Base-by-base conservation (phyloP, 306 rosid species). In the Vigna unguiculata region DNA sequence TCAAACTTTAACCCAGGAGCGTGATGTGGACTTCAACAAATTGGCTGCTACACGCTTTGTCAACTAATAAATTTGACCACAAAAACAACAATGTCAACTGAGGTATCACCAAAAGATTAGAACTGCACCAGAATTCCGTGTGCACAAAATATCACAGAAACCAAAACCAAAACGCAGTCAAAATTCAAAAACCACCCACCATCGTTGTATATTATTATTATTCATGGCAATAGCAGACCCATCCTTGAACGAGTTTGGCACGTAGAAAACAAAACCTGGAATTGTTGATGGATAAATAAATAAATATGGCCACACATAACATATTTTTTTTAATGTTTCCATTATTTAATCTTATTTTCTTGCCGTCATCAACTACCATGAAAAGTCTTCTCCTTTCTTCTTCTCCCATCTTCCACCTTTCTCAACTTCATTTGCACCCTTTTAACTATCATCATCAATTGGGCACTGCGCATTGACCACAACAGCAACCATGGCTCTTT, bases 401-500 rank as follows among this genome's bases (percentile, higher is more conserved):
- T 28, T 28, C 40, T 21, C 20, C 34, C 11, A 17, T 17, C 21
- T 20, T 53, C 41, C 13, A 38, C 17, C 43, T 52, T 52, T 24
- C n/a, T 9, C 49, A 25, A 57, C 19, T 60, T 11, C 21, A 17
- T 13, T 19, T n/a, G 7, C 66, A 51, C 6, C 60, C 61, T 32
- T 59, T 60, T 36, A 78, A 36, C 55, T 16, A 78, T 34, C 38
- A 78, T 34, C 38, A 1, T 17, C 71, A 22, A 32, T 78, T 21
- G 4, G 15, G 49, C 34, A 67, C 25, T 45, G 40, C 13, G 55
- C 34, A n/a, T 71, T 71, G 20, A 19, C n/a, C n/a, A n/a, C 47
- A 38, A 49, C 9, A 38, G 38, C 9, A 16, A 38, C 12, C 52
- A 94, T 95, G 97, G 89, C 91, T 2, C 66, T 95, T 36, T 71